Percentiles rank a stretch among this genome's conserved stretches.
Evolutionary conservation across 192 early-diverging fungal species (phyloP).

Genomic region (Kappamyces sp.): DNA sequence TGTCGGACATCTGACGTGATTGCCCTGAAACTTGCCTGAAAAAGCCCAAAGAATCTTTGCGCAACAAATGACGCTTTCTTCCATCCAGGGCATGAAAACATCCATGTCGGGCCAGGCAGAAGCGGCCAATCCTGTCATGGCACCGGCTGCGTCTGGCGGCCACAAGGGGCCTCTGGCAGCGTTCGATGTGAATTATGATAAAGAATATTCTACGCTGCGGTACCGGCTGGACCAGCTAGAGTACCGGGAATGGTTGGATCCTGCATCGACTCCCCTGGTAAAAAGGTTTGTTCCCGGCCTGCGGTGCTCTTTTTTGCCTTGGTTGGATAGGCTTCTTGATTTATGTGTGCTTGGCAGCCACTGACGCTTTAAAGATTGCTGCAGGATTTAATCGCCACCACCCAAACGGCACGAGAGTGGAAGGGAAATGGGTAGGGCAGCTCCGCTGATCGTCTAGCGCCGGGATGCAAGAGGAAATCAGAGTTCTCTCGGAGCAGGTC

Average conservation of each 20-base stretch:
- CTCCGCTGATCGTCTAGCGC: background rate
- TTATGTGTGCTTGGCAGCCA: background rate
- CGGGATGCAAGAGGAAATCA: background rate
- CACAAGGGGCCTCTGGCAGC: no score
- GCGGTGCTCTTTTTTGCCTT: constrained; percentile 1
- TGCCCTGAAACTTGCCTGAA: no score
- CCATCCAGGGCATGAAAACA: no score
- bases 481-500: constrained; percentile 13
- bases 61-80: no score
- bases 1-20: no score
- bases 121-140: no score
- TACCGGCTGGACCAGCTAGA: constrained; percentile 40
- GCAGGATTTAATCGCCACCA: background rate
- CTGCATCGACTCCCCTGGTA: constrained; percentile 31
- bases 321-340: background rate
- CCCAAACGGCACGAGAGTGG: constrained; percentile 6
- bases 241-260: constrained; percentile 32
- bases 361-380: constrained; percentile 1
- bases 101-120: no score
- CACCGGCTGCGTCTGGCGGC: no score
- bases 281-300: constrained; percentile 39
- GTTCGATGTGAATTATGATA: constrained; percentile 17
- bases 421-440: constrained; percentile 1
- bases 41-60: no score
- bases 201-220: constrained; percentile 20